Percentiles rank a stretch among this genome's conserved stretches.
Evolutionary conservation across 2,329 filamentous ascomycete genomes (phyloP).

Genomic region (Uncinocarpus reesii): DNA sequence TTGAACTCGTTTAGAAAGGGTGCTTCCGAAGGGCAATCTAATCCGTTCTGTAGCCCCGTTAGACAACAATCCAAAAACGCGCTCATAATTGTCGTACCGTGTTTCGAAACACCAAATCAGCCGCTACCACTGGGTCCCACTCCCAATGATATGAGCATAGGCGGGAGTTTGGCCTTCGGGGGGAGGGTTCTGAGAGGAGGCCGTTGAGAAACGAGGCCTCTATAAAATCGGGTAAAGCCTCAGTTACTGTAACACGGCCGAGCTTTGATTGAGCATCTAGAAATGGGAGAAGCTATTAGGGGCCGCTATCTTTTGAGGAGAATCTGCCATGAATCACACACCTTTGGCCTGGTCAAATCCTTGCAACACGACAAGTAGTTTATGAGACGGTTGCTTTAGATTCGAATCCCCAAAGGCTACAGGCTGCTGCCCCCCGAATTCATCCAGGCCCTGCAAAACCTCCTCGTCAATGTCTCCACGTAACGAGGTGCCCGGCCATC

Average conservation of each 20-base stretch:
- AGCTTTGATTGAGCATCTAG: constrained; percentile 1
- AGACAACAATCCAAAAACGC: neutral
- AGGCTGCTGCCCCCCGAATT: constrained; percentile 46
- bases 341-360: constrained; percentile 53
- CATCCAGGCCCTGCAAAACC: constrained; percentile 49
- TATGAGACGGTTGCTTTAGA: constrained; percentile 18
- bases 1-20: neutral
- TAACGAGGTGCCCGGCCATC: constrained; percentile 41
- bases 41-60: neutral
- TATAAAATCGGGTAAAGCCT: neutral
- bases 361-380: constrained; percentile 39
- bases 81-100: neutral
- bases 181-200: constrained; percentile 3
- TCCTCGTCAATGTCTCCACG: constrained; percentile 34
- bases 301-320: neutral
- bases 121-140: neutral
- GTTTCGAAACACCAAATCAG: constrained; percentile 4
- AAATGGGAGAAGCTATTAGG: neutral
- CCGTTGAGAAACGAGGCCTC: constrained; percentile 2
- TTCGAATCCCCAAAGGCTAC: constrained; percentile 41
- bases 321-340: constrained; percentile 21
- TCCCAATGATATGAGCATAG: constrained; percentile 8
- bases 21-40: constrained; percentile 1
- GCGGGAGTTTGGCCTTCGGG: neutral
- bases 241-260: neutral